Percentiles rank a stretch among this genome's conserved stretches.
These are phyloP conservation scores for Decorospora gaudefroyi DNA, from an alignment of 2,329 filamentous ascomycete genomes.

Conservation along the genomic window DNA sequence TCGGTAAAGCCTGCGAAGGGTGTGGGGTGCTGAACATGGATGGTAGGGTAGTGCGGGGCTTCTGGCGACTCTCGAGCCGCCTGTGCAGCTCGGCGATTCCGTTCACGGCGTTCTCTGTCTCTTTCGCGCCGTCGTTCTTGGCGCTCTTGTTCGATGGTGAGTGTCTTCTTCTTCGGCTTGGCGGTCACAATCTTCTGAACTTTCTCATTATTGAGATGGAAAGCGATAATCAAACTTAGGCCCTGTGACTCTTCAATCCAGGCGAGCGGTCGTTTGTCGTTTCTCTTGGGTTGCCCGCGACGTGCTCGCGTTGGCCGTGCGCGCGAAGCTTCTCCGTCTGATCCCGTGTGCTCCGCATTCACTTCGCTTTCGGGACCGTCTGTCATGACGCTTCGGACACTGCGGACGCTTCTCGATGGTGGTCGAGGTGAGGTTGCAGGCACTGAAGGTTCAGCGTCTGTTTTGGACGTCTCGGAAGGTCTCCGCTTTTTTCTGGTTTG, in stretches of 20 bases:
- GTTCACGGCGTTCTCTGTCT: constrained; percentile 49
- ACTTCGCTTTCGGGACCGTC: constrained; percentile 39
- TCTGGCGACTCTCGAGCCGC: constrained; percentile 49
- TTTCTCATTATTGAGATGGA: constrained; percentile 56
- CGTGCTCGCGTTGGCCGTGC: constrained; percentile 41
- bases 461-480: constrained; percentile 43
- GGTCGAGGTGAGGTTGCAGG: constrained; percentile 39
- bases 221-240: constrained; percentile 40
- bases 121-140: constrained; percentile 42
- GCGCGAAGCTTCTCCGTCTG: constrained; percentile 38
- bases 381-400: constrained; percentile 28
- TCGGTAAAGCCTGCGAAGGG: constrained; percentile 89
- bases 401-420: constrained; percentile 31
- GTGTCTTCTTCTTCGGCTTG: constrained; percentile 58
- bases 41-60: constrained; percentile 62
- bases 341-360: constrained; percentile 33
- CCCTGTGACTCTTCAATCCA: constrained; percentile 44
- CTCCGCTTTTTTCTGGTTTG: constrained; percentile 51
- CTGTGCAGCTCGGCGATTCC: constrained; percentile 54
- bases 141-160: constrained; percentile 40
- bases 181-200: constrained; percentile 64
- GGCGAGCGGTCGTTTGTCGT: constrained; percentile 43
- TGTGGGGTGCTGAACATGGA: constrained; percentile 68
- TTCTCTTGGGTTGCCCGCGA: constrained; percentile 40
- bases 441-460: constrained; percentile 36